Evolutionary conservation across 441 rosid species (phyloP).

Genomic region (Syzygium malaccense): DNA sequence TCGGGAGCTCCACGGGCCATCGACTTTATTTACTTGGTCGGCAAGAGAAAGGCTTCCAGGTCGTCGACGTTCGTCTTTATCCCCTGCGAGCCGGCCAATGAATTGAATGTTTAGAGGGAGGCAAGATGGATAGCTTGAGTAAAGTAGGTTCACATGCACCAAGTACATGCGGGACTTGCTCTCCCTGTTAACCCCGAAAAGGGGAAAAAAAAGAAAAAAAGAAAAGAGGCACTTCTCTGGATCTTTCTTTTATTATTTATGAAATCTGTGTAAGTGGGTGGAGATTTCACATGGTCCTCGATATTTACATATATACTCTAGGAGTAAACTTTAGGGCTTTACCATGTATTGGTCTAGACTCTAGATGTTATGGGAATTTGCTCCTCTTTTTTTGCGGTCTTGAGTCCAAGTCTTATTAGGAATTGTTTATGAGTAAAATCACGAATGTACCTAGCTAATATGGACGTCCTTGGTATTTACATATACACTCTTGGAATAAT

Average conservation of each 20-base stretch:
- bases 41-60: neutral
- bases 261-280: rapidly evolving
- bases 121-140: neutral
- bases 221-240: neutral
- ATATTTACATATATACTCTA: neutral
- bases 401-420: neutral
- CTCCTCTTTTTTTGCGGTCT: neutral
- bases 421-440: too few species aligned
- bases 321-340: neutral
- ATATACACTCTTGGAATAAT: neutral
- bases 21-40: neutral
- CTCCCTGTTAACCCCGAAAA: neutral
- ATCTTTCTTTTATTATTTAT: too few species aligned
- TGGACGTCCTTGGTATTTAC: neutral
- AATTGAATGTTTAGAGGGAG: neutral
- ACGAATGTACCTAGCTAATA: too few species aligned
- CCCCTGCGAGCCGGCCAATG: neutral
- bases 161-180: neutral
- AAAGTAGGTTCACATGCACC: too few species aligned
- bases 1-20: neutral
- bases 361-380: rapidly evolving
- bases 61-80: neutral
- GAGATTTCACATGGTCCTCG: neutral
- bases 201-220: too few species aligned
- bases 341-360: neutral